Conservation (phyloP, 306 rosid species). For the Leucaena leucocephala region DNA sequence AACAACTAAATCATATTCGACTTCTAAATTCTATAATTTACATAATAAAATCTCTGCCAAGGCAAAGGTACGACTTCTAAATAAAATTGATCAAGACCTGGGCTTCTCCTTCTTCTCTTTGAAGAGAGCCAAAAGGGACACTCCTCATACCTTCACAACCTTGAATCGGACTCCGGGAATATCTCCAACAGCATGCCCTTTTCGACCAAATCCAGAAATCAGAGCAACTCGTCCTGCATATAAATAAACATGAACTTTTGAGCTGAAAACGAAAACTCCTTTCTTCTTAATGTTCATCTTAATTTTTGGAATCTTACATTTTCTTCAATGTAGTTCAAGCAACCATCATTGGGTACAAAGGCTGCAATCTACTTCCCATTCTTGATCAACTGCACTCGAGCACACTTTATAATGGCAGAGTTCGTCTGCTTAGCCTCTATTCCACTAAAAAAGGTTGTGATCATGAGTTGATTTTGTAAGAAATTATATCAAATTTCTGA, state of each 20-base stretch:
- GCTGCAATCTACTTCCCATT: constrained; percentile 74
- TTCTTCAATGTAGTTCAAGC: constrained; percentile 64
- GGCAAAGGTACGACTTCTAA: background rate
- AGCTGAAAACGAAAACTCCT: background rate
- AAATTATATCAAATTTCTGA: background rate
- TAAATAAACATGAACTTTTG: background rate
- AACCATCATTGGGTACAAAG: constrained; percentile 74
- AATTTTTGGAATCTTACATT: constrained; percentile 48
- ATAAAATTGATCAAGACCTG: constrained; percentile 47
- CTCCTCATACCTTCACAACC: constrained; percentile 72
- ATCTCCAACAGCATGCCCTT: constrained; percentile 71
- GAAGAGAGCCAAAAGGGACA: constrained; percentile 67
- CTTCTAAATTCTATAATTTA: constrained; percentile 17
- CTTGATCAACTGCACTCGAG: constrained; percentile 66
- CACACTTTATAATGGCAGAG: constrained; percentile 74
- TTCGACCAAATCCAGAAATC: constrained; percentile 68
- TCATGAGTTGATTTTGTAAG: background rate
- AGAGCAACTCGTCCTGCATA: constrained; percentile 68
- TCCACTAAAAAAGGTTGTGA: constrained; percentile 45
- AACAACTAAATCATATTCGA: constrained; percentile 23
- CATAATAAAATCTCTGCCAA: background rate
- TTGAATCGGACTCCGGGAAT: constrained; percentile 72
- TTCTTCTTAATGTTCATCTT: constrained; percentile 4
- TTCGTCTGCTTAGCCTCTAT: constrained; percentile 74
- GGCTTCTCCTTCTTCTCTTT: constrained; percentile 75